phyloP scores from a whole-genome alignment of 805 yeast species.

The Wickerhamomyces subpelliculosus region DNA sequence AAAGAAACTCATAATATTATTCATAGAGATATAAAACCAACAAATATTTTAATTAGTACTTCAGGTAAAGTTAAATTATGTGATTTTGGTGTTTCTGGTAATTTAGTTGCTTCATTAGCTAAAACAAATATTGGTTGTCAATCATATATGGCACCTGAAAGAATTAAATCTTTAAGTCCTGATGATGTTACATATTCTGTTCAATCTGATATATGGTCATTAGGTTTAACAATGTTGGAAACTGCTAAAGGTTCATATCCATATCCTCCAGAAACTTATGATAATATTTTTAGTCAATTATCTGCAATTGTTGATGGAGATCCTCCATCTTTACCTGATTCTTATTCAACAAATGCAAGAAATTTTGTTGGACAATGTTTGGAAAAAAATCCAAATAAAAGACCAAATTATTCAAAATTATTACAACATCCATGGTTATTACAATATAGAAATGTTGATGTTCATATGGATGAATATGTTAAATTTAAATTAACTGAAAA shows the following conservation, averaged over 20 bases:
- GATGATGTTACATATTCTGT: conserved; percentile 82
- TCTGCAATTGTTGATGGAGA: conserved; percentile 96
- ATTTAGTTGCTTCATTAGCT: conserved; percentile 89
- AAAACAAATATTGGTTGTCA: conserved; percentile 97
- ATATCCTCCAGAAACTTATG: conserved; percentile 92
- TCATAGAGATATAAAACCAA: conserved; percentile 95
- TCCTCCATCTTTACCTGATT: conserved; percentile 70
- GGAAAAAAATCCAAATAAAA: conserved; percentile 68
- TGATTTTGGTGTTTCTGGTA: conserved; percentile 96
- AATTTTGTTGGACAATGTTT: conserved; percentile 74
- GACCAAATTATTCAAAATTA: conserved; percentile 77
- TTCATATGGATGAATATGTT: conserved; percentile 31
- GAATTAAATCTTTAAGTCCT: conserved; percentile 70
- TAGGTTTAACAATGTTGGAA: conserved; percentile 82
- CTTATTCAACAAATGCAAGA: conserved; percentile 69
- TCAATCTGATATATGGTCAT: conserved; percentile 93
- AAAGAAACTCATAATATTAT: conserved; percentile 90
- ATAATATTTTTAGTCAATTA: conserved; percentile 84
- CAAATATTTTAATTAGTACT: conserved; percentile 79
- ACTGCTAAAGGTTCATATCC: conserved; percentile 90
- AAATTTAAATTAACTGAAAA: conserved; percentile 26
- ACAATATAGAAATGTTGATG: conserved; percentile 36
- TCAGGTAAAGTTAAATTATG: conserved; percentile 85
- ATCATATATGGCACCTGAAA: conserved; percentile 97
- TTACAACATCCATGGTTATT: conserved; percentile 81